Evolutionary conservation across 2,329 filamentous ascomycete genomes (phyloP).

Genomic region (Fusarium nanum): DNA sequence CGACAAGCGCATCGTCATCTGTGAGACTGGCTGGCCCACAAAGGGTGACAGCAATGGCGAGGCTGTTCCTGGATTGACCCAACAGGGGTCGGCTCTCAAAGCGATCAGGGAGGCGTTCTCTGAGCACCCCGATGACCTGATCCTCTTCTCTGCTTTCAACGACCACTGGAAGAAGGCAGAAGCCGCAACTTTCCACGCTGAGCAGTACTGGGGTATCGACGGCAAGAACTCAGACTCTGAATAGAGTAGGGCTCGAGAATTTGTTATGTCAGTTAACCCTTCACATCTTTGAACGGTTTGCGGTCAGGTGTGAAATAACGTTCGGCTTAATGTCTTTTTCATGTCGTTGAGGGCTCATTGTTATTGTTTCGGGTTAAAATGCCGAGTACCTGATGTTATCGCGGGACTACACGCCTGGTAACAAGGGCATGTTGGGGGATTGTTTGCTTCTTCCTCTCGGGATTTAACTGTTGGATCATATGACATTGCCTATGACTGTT

Average conservation of each 20-base stretch:
- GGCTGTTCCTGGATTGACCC: constrained; percentile 74
- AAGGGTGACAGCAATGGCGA: constrained; percentile 71
- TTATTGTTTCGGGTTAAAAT: neutral
- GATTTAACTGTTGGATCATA: neutral
- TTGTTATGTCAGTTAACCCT: constrained; percentile 18
- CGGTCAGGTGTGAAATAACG: neutral
- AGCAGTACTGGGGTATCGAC: constrained; percentile 80
- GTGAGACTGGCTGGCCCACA: constrained; percentile 87
- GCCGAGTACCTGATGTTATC: neutral
- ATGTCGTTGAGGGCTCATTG: constrained; percentile 1
- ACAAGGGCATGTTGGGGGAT: constrained; percentile 1
- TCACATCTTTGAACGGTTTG: constrained; percentile 13
- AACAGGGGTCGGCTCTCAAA: constrained; percentile 74
- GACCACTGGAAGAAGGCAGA: constrained; percentile 80
- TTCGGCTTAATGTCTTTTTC: constrained; percentile 7
- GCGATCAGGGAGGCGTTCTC: constrained; percentile 72
- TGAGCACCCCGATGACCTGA: constrained; percentile 62
- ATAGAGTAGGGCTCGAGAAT: constrained; percentile 17
- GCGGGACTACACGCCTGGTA: constrained; percentile 13
- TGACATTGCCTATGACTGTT: neutral
- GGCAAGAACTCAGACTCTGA: constrained; percentile 30
- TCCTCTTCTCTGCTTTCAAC: constrained; percentile 85
- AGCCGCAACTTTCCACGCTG: constrained; percentile 72
- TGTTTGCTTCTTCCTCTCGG: constrained; percentile 2
- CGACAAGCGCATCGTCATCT: constrained; percentile 75